phyloP scores from a whole-genome alignment of 495 filamentous ascomycete genomes.

The Glonium stellatum region DNA sequence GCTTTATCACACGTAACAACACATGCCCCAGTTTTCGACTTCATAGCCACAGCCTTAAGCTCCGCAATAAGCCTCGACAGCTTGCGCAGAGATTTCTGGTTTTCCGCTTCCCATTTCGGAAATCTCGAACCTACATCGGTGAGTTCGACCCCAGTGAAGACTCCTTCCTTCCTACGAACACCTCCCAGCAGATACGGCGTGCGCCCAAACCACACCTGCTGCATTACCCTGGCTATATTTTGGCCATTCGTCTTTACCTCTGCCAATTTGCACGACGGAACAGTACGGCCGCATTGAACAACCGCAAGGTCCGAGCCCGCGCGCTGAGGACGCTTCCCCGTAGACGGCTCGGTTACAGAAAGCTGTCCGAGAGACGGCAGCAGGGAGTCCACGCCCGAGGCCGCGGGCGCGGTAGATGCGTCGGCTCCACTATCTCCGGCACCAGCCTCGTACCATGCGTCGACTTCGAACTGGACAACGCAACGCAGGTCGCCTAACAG shows the following conservation, averaged over 20 bases:
- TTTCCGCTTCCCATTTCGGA: no score
- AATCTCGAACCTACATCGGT: no score
- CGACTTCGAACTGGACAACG: slow-evolving; percentile 4
- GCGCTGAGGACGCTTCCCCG: not conserved
- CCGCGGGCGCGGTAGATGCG: not conserved
- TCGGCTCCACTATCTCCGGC: not conserved
- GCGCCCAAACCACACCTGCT: not conserved
- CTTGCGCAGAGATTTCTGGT: no score
- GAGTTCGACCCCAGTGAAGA: no score
- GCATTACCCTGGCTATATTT: not conserved
- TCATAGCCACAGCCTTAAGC: no score
- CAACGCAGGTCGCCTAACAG: not conserved
- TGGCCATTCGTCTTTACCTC: slow-evolving; percentile 1
- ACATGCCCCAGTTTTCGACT: no score
- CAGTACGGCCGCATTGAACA: not conserved
- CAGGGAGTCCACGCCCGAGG: not conserved
- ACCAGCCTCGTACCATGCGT: slow-evolving; percentile 6
- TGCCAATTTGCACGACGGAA: not conserved
- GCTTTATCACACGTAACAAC: no score
- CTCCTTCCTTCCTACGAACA: no score
- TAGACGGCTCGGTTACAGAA: not conserved
- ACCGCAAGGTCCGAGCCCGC: not conserved
- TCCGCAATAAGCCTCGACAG: no score
- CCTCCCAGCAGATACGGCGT: not conserved
- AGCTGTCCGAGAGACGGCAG: not conserved